Conservation (phyloP, 1,284 basidiomycete genomes). For the Trichosporon sp. region DNA sequence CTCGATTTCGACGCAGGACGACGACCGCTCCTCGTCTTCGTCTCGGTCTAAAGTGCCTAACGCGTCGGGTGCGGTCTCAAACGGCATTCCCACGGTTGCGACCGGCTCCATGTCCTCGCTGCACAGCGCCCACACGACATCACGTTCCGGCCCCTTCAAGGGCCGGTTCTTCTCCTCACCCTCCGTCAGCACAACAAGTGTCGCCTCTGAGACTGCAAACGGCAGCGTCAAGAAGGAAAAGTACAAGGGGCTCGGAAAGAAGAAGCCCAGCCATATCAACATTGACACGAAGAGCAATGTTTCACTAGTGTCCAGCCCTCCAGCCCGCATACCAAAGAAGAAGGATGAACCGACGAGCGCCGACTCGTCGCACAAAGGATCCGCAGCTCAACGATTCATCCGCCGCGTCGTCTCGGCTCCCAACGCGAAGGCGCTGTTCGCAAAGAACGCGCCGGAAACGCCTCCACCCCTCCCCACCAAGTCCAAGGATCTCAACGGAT, state of each 20-base stretch:
- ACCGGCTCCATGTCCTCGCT: conserved; percentile 18
- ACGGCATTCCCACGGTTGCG: background rate
- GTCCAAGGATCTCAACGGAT: background rate
- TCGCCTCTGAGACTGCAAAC: background rate
- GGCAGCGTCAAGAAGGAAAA: conserved; percentile 20
- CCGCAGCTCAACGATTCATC: conserved; percentile 70
- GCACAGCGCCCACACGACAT: conserved; percentile 19
- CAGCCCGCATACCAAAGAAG: background rate
- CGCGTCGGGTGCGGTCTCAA: conserved; percentile 6
- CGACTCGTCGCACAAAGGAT: conserved; percentile 15
- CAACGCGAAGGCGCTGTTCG: conserved; percentile 86
- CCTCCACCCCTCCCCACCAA: conserved; percentile 34
- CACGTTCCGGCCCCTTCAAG: conserved; percentile 33
- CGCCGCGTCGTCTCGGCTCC: conserved; percentile 93
- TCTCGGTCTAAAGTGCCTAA: conserved; percentile 14
- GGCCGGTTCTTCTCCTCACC: conserved; percentile 44
- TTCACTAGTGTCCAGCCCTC: conserved; percentile 3
- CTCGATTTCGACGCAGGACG: conserved; percentile 19
- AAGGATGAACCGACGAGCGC: conserved; percentile 8
- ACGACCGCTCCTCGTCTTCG: conserved; percentile 21
- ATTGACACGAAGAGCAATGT: background rate
- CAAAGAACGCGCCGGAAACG: conserved; percentile 28
- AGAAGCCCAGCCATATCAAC: conserved; percentile 11
- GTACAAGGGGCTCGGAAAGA: conserved; percentile 25
- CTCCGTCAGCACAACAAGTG: conserved; percentile 4